These are phyloP conservation scores for Hevea brasiliensis DNA, from an alignment of 345 rosid genomes.

Conservation along the genomic window DNA sequence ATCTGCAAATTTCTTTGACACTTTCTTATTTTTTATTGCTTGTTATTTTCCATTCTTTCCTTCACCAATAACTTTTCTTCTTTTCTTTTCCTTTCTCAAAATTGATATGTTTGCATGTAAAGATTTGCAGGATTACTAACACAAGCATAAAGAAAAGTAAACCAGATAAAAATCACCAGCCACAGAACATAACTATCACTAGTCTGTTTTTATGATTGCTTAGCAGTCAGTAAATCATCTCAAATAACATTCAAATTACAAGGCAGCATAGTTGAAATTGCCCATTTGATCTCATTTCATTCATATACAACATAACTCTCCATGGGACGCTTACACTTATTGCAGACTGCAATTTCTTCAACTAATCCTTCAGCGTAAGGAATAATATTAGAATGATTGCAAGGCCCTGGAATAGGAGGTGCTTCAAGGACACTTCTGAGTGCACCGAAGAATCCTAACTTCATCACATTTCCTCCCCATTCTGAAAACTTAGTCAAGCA, in stretches of 20 bases:
- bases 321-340: conserved; percentile 63
- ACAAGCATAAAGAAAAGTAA: neutral
- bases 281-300: conserved; percentile 25
- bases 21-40: neutral
- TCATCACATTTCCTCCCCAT: conserved; percentile 51
- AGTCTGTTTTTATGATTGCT: conserved; percentile 5
- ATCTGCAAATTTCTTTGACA: neutral
- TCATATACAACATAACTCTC: conserved; percentile 53
- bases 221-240: conserved; percentile 4
- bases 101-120: neutral
- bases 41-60: neutral
- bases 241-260: neutral
- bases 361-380: conserved; percentile 42
- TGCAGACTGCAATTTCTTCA: conserved; percentile 42
- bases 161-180: neutral
- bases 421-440: conserved; percentile 43
- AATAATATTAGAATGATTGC: conserved; percentile 40
- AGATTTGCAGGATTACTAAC: neutral
- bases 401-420: conserved; percentile 25
- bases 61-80: neutral
- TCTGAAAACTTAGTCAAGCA: conserved; percentile 40
- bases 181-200: neutral
- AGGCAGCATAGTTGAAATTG: neutral
- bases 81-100: neutral
- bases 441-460: conserved; percentile 54